Evolutionary conservation across 2,329 filamentous ascomycete species (phyloP), one percentile per base, ranked within the genome.

Genomic region (Ustulina deusta): DNA sequence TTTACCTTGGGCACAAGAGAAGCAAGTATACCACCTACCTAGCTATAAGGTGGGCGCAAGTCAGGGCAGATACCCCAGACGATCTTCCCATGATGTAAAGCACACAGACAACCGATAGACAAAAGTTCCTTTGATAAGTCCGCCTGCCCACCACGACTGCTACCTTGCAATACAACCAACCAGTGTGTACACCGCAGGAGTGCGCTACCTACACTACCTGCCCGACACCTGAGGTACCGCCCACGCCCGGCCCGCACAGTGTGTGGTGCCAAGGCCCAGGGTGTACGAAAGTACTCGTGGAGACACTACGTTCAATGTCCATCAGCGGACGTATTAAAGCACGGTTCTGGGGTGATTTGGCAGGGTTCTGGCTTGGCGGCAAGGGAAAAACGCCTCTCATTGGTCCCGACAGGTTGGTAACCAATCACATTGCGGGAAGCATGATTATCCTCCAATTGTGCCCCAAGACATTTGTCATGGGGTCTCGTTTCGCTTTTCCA

Each of bases 381-480:
- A 61, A 70, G 17, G n/a, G 7, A n/a, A 6, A 15, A 15, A 3
- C 17, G 1, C 3, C 3, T 42, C 34, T 67, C 20, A 67, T 71
- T 70, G 69, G 69, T 74, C 66, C 74, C 74, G 46, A 22, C 51
- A 56, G 36, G 70, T 67, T 67, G 74, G 74, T 74, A 75, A 74
- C 74, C 74, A 76, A 75, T 75, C 32, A 73, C 1, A 49, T 42
- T 20, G 40, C 17, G 15, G 10, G 49, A 52, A 27, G 17, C 25
- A 15, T 55, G 44, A 49, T 54, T 56, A 56, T 42, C 52, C 27
- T 20, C 15, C 54, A 25, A 32, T 36, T 42, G 38, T 34, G 59
- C 65, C 63, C 68, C 44, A 59, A 59, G 34, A 6, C 52, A 70
- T 70, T 70, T 70, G 65, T 70, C 68, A 70, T 68, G 51, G 49